Base-by-base conservation (phyloP, 495 filamentous ascomycete genomes). In the Aspergillus homomorphus region DNA sequence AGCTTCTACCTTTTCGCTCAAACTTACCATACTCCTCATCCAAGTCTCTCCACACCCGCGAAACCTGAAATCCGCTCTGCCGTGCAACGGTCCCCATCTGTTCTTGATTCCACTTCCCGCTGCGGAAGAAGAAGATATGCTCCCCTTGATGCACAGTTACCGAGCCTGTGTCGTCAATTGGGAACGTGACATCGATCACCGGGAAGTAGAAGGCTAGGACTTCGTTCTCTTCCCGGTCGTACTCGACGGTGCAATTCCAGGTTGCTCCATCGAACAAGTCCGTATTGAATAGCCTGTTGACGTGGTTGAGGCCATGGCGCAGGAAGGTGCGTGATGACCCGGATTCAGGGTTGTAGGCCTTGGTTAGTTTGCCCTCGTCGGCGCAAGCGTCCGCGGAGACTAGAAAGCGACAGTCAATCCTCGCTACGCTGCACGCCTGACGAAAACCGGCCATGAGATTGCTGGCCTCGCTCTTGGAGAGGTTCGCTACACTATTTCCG, bases 401-500 rank as follows among this genome's bases (percentile, higher is more conserved):
- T 2, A 38, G 10, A 14, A 38, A 38, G 33, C 10, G 33, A 38
- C 33, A 38, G 2, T 38, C 7, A 2, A 38, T 38, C 10, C 33
- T 5, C 20, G 23, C 23, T 0, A 3, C 12, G 6, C 19, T 0
- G 15, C 23, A 30, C 23, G 49, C 49, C 8, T 33, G 49, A 16
- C 15, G 9, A 15, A 52, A 52, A 16, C n/a, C 1, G 22, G 23
- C 49, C 49, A 52, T 30, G 3, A 52, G 23, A 3, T 19, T 6
- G 20, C 49, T 52, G 3, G 49, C 49, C 21, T 52, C 49, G 16
- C 23, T 8, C 49, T 52, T 26, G 24, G 23, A n/a, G 49, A 30
- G 24, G 21, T 52, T 52, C 16, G 49, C 49, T n/a, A 52, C 49
- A 20, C 49, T 52, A 33, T 52, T 52, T 1, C 49, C 49, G 15